A percentile compares a stretch with the other conserved stretches of the same genome.
Evolutionary conservation across 768 basidiomycete species (phyloP).

Genomic region (Xerocomellus chrysenteron): DNA sequence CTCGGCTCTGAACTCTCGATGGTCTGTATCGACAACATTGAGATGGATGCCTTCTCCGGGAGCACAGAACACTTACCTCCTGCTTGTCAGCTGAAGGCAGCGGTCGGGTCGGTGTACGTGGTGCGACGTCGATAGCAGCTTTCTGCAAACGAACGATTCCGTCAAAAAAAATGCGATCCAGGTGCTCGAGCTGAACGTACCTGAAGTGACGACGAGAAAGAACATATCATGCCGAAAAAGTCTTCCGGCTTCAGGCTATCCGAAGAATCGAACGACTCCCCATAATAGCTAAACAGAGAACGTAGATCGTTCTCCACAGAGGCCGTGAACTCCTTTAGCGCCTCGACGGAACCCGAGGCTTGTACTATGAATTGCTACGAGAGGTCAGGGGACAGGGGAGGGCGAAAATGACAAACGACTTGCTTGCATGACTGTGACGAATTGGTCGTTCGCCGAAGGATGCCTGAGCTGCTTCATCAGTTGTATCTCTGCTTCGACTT

Average conservation of each 20-base stretch:
- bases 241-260: conserved; percentile 77
- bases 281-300: conserved; percentile 68
- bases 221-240: conserved; percentile 73
- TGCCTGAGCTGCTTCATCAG: conserved; percentile 35
- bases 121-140: conserved; percentile 59
- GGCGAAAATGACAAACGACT: neutral
- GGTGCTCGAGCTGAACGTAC: conserved; percentile 32
- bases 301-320: conserved; percentile 61
- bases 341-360: conserved; percentile 55
- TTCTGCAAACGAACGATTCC: conserved; percentile 42
- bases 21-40: conserved; percentile 35
- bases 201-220: conserved; percentile 73
- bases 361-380: conserved; percentile 32
- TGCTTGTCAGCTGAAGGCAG: neutral
- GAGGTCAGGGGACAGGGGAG: neutral
- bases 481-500: conserved; percentile 57
- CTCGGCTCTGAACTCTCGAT: conserved; percentile 37
- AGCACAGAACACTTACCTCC: conserved; percentile 4
- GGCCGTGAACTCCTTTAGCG: conserved; percentile 58
- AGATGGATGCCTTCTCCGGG: neutral
- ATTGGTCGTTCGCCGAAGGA: conserved; percentile 52
- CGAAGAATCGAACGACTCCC: conserved; percentile 64
- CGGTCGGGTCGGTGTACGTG: neutral
- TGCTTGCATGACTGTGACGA: conserved; percentile 71
- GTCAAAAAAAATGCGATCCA: neutral